Base-by-base conservation (phyloP, 306 rosid species). In the Inga laurina region DNA sequence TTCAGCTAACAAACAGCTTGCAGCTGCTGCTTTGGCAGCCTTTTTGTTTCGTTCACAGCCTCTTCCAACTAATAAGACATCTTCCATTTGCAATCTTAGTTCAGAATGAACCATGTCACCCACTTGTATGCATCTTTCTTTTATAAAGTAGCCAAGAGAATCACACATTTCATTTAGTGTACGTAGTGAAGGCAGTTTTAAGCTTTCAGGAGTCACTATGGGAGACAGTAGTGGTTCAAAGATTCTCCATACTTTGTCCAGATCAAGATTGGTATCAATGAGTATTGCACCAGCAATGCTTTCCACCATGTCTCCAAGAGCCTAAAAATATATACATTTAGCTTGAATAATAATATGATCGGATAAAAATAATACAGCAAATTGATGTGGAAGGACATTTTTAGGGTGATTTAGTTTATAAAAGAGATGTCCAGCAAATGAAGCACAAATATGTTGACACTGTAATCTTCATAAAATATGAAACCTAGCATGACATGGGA, bases 291-390 rank as follows among this genome's bases (percentile, higher is more conserved):
- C 94, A 12, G 90, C 89, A 74, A 92, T 90, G 83, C 97, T 92
- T 89, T 92, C 97, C 73, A 92, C 85, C 89, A 92, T 74, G 79
- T 92, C 97, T 82, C 92, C 97, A 45, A 92, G 91, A 66, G 88
- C 94, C 97, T 92, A 86, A 64, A 80, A 69, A 79, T 4, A 57
- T 48, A 32, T 16, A 81, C 3, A 59, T 49, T 44, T 22, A 10
- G 64, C 46, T 37, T 4, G n/a, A 46, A 52, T 30, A 56, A 52
- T 30, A 24, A 35, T 51, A 32, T 64, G 69, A 22, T 79, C 35
- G 59, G 46, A 43, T 68, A 61, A 21, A 73, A 67, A 79, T 27
- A 41, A 35, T 45, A 61, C 51, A 43, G 45, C 2, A 27, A 35
- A 12, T 69, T 57, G 56, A n/a, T 35, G 19, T 19, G 32, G 68